Percentiles rank a stretch among this genome's conserved stretches.
Evolutionary conservation across 768 basidiomycete genomes (phyloP).

Genomic region (Cystobasidiopsis lactophilus): DNA sequence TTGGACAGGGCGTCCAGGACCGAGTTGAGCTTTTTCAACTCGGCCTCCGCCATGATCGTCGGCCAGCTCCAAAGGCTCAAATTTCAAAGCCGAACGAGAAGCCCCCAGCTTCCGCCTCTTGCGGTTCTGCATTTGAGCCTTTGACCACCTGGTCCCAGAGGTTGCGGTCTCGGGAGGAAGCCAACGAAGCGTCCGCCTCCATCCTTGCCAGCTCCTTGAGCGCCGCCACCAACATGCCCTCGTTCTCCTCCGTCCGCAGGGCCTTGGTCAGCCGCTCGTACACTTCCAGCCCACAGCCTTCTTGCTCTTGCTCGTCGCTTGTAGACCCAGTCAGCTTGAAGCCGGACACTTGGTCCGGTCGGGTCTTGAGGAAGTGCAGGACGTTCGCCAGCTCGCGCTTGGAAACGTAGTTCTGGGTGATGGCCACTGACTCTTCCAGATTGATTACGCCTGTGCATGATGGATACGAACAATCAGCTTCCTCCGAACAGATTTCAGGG

Average conservation of each 20-base stretch:
- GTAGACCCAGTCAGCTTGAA: conserved; percentile 10
- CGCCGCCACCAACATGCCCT: background rate
- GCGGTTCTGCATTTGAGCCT: background rate
- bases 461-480: background rate
- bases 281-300: conserved; percentile 6
- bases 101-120: background rate
- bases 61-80: too few relatives aligned
- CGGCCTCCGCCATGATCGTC: too few relatives aligned
- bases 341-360: conserved; percentile 19
- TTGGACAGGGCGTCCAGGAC: too few relatives aligned
- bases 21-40: too few relatives aligned
- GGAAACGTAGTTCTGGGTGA: conserved; percentile 23
- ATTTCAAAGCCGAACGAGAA: background rate
- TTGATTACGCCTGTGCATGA: conserved; percentile 17
- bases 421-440: conserved; percentile 19
- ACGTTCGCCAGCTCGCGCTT: conserved; percentile 16
- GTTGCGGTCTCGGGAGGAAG: background rate
- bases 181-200: background rate
- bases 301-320: background rate
- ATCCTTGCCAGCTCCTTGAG: background rate
- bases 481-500: background rate
- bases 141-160: background rate
- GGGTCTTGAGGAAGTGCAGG: conserved; percentile 18
- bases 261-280: conserved; percentile 11
- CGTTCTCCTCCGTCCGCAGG: background rate